phyloP scores from a whole-genome alignment of 202 grass and related monocot species.

The Panicum hallii region DNA sequence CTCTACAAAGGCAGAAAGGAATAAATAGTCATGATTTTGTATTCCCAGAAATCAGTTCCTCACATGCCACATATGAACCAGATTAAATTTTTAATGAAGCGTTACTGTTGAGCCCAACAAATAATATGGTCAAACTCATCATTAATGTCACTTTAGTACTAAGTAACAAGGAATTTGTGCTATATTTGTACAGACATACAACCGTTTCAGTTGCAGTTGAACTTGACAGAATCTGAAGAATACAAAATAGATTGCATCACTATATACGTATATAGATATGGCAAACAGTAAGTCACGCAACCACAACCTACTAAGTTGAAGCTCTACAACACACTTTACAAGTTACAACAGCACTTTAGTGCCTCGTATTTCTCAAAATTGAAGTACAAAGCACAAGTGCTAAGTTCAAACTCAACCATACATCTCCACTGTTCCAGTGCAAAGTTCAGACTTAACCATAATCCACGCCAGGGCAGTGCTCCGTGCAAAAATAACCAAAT shows the following conservation, averaged over 20 bases:
- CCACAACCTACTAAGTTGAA: background rate
- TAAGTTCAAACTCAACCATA: background rate
- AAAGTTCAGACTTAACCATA: background rate
- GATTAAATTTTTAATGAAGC: background rate
- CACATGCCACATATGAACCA: background rate
- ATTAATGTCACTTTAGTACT: background rate
- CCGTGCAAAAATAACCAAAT: background rate
- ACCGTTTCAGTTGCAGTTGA: background rate
- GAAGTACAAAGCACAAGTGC: background rate
- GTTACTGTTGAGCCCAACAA: background rate
- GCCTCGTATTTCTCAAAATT: background rate
- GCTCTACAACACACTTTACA: background rate
- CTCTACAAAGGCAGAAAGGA: constrained; percentile 61
- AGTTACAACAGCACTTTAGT: background rate
- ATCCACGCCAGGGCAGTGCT: background rate
- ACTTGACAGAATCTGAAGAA: background rate
- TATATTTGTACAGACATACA: background rate
- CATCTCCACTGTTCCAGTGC: too few species aligned
- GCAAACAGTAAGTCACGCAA: background rate
- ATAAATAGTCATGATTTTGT: constrained; percentile 22
- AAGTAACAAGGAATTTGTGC: background rate
- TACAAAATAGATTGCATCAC: background rate
- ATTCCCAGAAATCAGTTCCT: background rate
- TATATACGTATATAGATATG: background rate
- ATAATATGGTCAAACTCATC: background rate